phyloP scores from a whole-genome alignment of 2,329 filamentous ascomycete genomes.

The Nectriaceae sp. region DNA sequence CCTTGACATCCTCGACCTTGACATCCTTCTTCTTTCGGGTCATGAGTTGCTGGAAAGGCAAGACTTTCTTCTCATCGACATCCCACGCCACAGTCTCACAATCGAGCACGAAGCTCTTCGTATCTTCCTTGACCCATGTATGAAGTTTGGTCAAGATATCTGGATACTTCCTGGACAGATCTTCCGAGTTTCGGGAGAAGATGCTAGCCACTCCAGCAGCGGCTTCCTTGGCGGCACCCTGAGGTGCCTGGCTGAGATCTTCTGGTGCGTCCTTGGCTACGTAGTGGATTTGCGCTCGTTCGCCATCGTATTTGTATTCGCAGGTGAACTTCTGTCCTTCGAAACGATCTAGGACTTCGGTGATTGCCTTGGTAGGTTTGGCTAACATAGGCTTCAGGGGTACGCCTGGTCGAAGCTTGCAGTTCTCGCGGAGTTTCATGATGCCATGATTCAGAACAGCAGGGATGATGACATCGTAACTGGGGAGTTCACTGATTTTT shows the following conservation, averaged over 20 bases:
- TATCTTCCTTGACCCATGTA: slow-evolving; percentile 85
- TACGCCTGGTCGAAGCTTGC: slow-evolving; percentile 90
- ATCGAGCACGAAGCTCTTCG: slow-evolving; percentile 95
- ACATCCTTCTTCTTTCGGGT: slow-evolving; percentile 97
- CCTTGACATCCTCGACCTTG: slow-evolving; percentile 90
- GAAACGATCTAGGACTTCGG: slow-evolving; percentile 94
- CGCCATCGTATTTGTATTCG: slow-evolving; percentile 98
- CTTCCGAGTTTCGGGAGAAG: slow-evolving; percentile 96
- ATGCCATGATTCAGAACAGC: slow-evolving; percentile 87
- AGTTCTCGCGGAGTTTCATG: slow-evolving; percentile 76
- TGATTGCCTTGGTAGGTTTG: slow-evolving; percentile 97
- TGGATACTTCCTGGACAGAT: slow-evolving; percentile 95
- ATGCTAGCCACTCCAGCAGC: slow-evolving; percentile 82
- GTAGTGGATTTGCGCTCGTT: slow-evolving; percentile 98
- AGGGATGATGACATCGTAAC: slow-evolving; percentile 93
- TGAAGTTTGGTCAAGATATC: slow-evolving; percentile 88
- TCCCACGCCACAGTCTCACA: slow-evolving; percentile 99
- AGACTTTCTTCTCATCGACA: slow-evolving; percentile 87
- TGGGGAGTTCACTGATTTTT: slow-evolving; percentile 77
- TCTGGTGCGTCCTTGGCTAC: slow-evolving; percentile 78
- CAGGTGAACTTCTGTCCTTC: slow-evolving; percentile 95
- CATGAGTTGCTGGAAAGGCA: slow-evolving; percentile 98
- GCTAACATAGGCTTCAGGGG: slow-evolving; percentile 98
- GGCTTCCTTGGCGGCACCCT: slow-evolving; percentile 63
- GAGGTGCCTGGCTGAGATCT: slow-evolving; percentile 64